A percentile compares a stretch with the other conserved stretches of the same genome.
Conservation (phyloP, 2,329 filamentous ascomycete genomes). For the Fusarium lyarnte region DNA sequence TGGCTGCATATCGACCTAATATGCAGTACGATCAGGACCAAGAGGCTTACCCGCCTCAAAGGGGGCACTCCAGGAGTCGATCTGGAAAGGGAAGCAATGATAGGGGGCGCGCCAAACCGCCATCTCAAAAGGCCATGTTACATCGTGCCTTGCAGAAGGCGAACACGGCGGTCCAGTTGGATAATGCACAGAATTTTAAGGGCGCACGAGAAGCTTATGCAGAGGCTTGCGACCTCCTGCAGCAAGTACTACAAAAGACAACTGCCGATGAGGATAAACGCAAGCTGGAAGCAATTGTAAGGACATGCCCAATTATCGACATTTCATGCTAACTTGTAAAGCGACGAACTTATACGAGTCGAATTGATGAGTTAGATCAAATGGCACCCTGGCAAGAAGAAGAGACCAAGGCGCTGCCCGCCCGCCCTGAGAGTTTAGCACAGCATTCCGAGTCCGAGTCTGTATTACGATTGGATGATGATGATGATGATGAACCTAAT, state of each 20-base stretch:
- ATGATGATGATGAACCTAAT: conserved; percentile 56
- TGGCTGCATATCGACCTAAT: conserved; percentile 11
- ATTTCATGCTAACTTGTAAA: conserved; percentile 48
- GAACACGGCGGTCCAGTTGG: conserved; percentile 92
- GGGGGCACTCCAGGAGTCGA: conserved; percentile 47
- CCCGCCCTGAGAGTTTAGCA: conserved; percentile 66
- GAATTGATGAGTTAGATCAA: conserved; percentile 86
- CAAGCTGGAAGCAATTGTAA: conserved; percentile 93
- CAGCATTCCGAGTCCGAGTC: conserved; percentile 39
- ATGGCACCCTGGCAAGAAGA: conserved; percentile 66
- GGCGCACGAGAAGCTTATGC: conserved; percentile 89
- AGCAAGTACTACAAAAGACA: conserved; percentile 87
- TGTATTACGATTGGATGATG: conserved; percentile 44
- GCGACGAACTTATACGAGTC: conserved; percentile 89
- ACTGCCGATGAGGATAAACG: conserved; percentile 85
- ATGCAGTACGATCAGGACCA: conserved; percentile 48
- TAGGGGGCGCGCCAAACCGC: conserved; percentile 54
- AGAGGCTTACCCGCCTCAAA: conserved; percentile 41
- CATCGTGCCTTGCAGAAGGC: conserved; percentile 96
- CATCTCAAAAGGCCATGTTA: conserved; percentile 92
- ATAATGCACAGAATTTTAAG: conserved; percentile 95
- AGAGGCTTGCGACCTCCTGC: conserved; percentile 88
- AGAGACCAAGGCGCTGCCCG: conserved; percentile 81
- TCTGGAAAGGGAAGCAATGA: conserved; percentile 49
- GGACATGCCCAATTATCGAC: neutral